Conservation (phyloP, 2,329 filamentous ascomycete species). For the Chalaropsis ovoidea region DNA sequence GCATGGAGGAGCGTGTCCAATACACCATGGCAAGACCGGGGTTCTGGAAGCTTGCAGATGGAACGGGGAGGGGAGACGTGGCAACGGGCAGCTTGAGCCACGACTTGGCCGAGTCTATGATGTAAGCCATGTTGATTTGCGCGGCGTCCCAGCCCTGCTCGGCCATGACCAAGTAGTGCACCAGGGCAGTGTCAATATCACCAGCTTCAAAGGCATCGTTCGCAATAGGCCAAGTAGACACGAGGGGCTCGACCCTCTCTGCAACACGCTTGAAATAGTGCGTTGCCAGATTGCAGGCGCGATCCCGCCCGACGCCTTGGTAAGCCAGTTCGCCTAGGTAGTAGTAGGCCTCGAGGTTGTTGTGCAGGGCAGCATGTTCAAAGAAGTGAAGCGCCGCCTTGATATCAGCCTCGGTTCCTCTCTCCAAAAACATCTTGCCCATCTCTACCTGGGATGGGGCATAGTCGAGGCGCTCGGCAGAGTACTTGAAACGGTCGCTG, state of each 20-base stretch:
- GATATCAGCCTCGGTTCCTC: constrained; percentile 61
- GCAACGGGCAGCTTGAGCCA: constrained; percentile 44
- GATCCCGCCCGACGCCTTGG: constrained; percentile 68
- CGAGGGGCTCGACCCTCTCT: constrained; percentile 59
- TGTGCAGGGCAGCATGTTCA: constrained; percentile 71
- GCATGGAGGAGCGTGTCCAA: constrained; percentile 89
- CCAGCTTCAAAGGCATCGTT: constrained; percentile 72
- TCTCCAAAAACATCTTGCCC: constrained; percentile 75
- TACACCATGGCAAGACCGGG: constrained; percentile 67
- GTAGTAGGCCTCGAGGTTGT: constrained; percentile 81
- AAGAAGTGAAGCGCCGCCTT: constrained; percentile 73
- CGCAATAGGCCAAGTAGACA: constrained; percentile 72
- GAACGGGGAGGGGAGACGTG: constrained; percentile 20
- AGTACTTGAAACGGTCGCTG: constrained; percentile 63
- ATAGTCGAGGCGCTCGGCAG: constrained; percentile 66
- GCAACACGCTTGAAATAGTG: constrained; percentile 74
- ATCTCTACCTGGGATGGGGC: constrained; percentile 72
- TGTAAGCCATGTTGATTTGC: constrained; percentile 80
- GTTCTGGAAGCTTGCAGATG: constrained; percentile 38
- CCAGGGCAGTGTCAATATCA: constrained; percentile 67
- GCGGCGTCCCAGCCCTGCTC: constrained; percentile 86
- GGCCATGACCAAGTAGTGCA: constrained; percentile 75
- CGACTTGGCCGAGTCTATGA: constrained; percentile 65
- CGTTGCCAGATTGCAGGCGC: constrained; percentile 64
- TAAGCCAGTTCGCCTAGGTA: constrained; percentile 82